Conservation (phyloP, 2,329 filamentous ascomycete species). For the Drechslera avenae region DNA sequence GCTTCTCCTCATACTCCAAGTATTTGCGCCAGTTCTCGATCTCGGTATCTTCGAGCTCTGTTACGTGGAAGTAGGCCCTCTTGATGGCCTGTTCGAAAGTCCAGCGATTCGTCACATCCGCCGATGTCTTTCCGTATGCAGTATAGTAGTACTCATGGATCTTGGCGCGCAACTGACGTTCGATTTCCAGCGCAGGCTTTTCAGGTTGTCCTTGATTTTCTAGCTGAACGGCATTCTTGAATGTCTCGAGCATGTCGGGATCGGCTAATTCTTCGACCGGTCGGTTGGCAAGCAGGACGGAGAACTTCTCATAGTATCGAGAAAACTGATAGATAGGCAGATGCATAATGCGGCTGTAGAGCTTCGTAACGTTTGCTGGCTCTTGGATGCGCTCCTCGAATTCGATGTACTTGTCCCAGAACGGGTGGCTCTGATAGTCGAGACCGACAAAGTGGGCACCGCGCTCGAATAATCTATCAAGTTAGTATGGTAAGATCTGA, state of each 20-base stretch:
- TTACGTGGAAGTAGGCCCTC: slow-evolving; percentile 95
- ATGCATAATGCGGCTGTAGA: slow-evolving; percentile 80
- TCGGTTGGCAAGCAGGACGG: slow-evolving; percentile 71
- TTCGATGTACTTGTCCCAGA: slow-evolving; percentile 99
- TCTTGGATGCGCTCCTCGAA: slow-evolving; percentile 80
- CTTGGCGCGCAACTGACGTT: slow-evolving; percentile 79
- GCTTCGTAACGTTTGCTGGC: slow-evolving; percentile 72
- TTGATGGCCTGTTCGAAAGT: slow-evolving; percentile 94
- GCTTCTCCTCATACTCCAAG: slow-evolving; percentile 89
- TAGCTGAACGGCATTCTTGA: slow-evolving; percentile 73
- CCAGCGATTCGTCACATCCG: slow-evolving; percentile 91
- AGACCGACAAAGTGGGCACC: slow-evolving; percentile 83
- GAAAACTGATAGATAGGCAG: slow-evolving; percentile 97
- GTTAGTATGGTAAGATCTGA: slow-evolving; percentile 12
- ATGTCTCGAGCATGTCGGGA: slow-evolving; percentile 68
- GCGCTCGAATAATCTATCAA: slow-evolving; percentile 83
- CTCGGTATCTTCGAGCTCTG: slow-evolving; percentile 84
- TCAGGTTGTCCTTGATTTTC: slow-evolving; percentile 60
- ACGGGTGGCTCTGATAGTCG: slow-evolving; percentile 91
- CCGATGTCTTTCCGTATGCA: slow-evolving; percentile 78
- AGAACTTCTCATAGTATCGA: slow-evolving; percentile 91
- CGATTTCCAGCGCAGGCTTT: slow-evolving; percentile 76
- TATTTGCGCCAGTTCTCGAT: slow-evolving; percentile 94
- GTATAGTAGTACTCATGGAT: slow-evolving; percentile 83
- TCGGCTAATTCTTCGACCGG: slow-evolving; percentile 76